phyloP scores from a whole-genome alignment of 257 asterid species.

The Solanum megistacrolobum region DNA sequence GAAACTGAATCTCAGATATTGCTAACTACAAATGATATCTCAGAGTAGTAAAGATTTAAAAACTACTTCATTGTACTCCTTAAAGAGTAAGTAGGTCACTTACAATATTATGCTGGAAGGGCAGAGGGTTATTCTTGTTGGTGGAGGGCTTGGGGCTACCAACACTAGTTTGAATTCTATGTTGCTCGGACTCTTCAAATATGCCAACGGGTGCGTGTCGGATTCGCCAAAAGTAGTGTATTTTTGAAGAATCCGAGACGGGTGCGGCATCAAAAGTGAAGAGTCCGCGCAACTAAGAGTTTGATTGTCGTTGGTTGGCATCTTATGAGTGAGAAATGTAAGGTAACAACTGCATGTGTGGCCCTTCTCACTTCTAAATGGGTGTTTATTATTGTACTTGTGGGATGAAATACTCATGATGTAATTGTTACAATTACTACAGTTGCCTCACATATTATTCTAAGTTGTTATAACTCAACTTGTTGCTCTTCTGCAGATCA shows the following conservation, averaged over 20 bases:
- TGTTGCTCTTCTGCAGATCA: slow-evolving; percentile 34
- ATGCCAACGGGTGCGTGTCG: no score
- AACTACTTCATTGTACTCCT: background rate
- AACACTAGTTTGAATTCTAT: background rate
- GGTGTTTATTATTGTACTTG: background rate
- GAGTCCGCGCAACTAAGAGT: no score
- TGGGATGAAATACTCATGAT: background rate
- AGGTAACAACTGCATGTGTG: background rate
- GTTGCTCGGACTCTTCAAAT: no score
- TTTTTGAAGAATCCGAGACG: no score
- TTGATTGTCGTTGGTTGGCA: background rate
- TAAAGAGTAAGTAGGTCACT: background rate
- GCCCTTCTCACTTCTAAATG: background rate
- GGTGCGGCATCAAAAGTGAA: no score
- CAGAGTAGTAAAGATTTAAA: background rate
- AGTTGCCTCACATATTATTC: background rate
- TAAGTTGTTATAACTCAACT: background rate
- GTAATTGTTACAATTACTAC: background rate
- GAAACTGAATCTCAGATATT: background rate
- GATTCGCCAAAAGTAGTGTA: no score
- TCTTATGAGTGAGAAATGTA: background rate
- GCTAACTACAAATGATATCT: background rate
- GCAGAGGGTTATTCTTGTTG: background rate
- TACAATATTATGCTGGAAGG: background rate
- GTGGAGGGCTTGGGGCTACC: background rate